Conservation (phyloP, 179 eudicot species). For the Beta lomatogona region DNA sequence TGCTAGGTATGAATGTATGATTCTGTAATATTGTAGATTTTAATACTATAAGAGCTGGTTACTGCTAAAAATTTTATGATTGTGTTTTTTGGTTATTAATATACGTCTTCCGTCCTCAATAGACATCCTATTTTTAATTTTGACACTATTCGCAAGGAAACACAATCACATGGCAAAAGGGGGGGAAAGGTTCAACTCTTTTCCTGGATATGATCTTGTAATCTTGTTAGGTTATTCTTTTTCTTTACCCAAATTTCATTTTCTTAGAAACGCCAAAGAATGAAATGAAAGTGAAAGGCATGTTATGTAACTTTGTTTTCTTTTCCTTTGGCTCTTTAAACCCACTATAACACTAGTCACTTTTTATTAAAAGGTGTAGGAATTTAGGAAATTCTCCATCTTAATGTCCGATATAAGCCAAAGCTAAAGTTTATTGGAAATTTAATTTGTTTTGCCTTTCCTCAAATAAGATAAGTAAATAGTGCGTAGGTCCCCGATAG, state of each 20-base stretch:
- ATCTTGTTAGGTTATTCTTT: neutral
- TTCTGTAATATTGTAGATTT: neutral
- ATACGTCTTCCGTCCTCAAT: neutral
- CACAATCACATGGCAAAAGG: neutral
- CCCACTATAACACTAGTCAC: neutral
- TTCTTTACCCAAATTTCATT: neutral
- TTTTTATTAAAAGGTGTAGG: neutral
- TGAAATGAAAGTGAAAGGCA: conserved; percentile 7
- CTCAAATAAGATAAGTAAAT: too few relatives aligned
- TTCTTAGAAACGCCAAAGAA: conserved; percentile 1
- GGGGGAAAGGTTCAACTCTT: neutral
- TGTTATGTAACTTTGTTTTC: neutral
- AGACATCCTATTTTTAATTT: too few relatives aligned
- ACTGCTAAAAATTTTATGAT: neutral
- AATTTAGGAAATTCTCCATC: neutral
- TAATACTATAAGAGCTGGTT: neutral
- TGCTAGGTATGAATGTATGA: neutral
- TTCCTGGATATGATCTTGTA: too few relatives aligned
- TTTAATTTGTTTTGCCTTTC: too few relatives aligned
- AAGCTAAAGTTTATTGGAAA: too few relatives aligned
- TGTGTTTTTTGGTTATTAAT: neutral
- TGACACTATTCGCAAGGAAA: too few relatives aligned
- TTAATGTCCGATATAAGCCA: neutral
- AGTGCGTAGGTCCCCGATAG: too few relatives aligned
- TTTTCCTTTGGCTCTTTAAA: neutral